Evolutionary conservation across 495 filamentous ascomycete genomes (phyloP), one percentile per base, ranked within the genome.

Genomic region (Rhizodiscina lignyota): DNA sequence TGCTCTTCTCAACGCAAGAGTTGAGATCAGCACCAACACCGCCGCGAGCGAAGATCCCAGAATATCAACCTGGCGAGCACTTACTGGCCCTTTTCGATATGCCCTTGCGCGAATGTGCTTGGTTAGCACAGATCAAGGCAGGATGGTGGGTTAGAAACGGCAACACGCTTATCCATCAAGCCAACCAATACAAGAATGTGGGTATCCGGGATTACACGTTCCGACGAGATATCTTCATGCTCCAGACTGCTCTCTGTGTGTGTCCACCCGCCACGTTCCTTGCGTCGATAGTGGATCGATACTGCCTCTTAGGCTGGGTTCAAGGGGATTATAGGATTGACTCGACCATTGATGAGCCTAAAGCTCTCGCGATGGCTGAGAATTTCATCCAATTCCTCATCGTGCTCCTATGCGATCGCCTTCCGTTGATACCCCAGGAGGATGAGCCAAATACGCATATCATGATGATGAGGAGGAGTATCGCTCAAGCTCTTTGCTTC

Each of bases 141-240:
- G 80, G 81, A 12, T 89, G 94, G 80, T 99, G 89, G 89, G 91
- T 99, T 26, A 76, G 89, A 22, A 99, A 99, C 50, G 89, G 89
- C 5, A 74, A 94, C 44, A 94, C 85, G 52, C 70, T 99, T 30
- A 75, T 83, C 11, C 89, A 99, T 52, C 89, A 99, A 52, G 84
- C 84, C 56, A 77, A 79, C 12, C 86, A 84, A 10, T 96, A 96
- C 48, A 75, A 83, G 31, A 83, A 82, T 28, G 81, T 94, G 24
- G 67, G 70, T 1, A 79, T 85, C 43, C 68, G 89, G 39, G 87
- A 96, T 59, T 77, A 94, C 34, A 80, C 83, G 1, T 85, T 94
- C 49, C 83, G 92, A 48, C 74, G 89, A 33, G 89, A 99, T 53
- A 89, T 99, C 39, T 91, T 94, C 55, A 66, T 96, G 15, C 58